phyloP scores from a whole-genome alignment of 495 filamentous ascomycete genomes.

The Haplographium delicatum region DNA sequence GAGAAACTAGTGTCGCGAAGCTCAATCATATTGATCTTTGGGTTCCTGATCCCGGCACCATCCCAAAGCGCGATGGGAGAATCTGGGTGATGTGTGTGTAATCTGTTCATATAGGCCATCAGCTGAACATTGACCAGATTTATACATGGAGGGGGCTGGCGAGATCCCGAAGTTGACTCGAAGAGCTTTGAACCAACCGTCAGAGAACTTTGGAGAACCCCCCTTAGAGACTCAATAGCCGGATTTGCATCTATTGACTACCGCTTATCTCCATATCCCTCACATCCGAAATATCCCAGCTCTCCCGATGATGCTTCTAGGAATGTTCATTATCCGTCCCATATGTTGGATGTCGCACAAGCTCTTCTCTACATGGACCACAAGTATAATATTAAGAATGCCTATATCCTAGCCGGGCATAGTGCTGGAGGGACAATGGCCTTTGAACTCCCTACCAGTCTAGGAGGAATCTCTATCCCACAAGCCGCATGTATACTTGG shows the following conservation, averaged over 20 bases:
- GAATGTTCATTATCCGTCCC: slow-evolving; percentile 62
- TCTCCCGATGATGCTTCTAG: slow-evolving; percentile 19
- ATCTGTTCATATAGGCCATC: neutral
- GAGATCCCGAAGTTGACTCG: slow-evolving; percentile 60
- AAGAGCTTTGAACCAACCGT: slow-evolving; percentile 44
- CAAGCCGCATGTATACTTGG: slow-evolving; percentile 15
- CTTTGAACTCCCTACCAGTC: slow-evolving; percentile 57
- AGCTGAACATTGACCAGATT: slow-evolving; percentile 32
- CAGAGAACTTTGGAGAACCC: slow-evolving; percentile 30
- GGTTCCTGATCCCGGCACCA: neutral
- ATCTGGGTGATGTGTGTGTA: slow-evolving; percentile 20
- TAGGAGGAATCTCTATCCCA: slow-evolving; percentile 4
- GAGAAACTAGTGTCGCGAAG: slow-evolving; percentile 2
- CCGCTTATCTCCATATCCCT: slow-evolving; percentile 69
- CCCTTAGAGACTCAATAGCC: slow-evolving; percentile 36
- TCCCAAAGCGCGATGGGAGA: neutral
- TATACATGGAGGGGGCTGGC: slow-evolving; percentile 89
- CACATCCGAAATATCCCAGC: slow-evolving; percentile 40
- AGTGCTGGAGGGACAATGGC: slow-evolving; percentile 70
- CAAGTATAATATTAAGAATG: slow-evolving; percentile 41
- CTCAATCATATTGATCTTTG: slow-evolving; percentile 20
- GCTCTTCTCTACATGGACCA: slow-evolving; percentile 58
- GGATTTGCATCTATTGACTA: slow-evolving; percentile 74
- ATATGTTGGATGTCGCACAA: slow-evolving; percentile 61
- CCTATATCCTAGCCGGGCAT: slow-evolving; percentile 70